Conservation (phyloP, 768 basidiomycete genomes). For the Tulasnella sp. region DNA sequence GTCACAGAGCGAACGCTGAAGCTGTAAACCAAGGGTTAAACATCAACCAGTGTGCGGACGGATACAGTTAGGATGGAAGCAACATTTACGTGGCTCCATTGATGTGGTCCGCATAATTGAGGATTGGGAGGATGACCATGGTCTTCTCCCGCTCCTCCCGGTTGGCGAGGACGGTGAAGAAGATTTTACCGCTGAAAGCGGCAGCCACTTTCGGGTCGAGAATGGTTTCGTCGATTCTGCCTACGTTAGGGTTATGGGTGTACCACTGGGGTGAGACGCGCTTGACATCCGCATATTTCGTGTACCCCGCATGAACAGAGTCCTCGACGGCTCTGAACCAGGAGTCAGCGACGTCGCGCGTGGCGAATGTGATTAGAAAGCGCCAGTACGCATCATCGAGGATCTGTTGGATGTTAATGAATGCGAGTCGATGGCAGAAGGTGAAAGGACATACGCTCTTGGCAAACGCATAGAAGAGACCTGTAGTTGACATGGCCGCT, state of each 20-base stretch:
- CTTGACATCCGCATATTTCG: neutral
- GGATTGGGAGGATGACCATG: neutral
- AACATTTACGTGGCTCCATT: too few relatives aligned
- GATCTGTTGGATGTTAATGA: too few relatives aligned
- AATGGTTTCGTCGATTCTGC: neutral
- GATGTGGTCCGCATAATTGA: neutral
- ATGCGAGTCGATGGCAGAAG: too few relatives aligned
- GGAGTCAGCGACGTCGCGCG: neutral
- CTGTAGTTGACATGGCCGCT: too few relatives aligned
- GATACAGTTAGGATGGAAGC: too few relatives aligned
- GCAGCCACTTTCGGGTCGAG: neutral
- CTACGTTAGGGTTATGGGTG: neutral
- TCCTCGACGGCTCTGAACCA: neutral
- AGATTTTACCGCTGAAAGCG: neutral
- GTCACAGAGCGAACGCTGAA: too few relatives aligned
- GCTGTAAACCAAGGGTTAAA: too few relatives aligned
- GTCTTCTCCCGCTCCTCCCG: neutral
- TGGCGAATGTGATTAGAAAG: neutral
- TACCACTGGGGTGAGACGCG: neutral
- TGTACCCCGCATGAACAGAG: neutral
- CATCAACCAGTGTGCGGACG: too few relatives aligned
- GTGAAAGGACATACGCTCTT: too few relatives aligned
- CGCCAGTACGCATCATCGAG: neutral
- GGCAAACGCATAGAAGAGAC: too few relatives aligned
- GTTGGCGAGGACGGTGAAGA: neutral